A percentile compares a stretch with the other conserved stretches of the same genome.
phyloP scores from a whole-genome alignment of 352 stramenopile genomes.

The Phytophthora pisi region DNA sequence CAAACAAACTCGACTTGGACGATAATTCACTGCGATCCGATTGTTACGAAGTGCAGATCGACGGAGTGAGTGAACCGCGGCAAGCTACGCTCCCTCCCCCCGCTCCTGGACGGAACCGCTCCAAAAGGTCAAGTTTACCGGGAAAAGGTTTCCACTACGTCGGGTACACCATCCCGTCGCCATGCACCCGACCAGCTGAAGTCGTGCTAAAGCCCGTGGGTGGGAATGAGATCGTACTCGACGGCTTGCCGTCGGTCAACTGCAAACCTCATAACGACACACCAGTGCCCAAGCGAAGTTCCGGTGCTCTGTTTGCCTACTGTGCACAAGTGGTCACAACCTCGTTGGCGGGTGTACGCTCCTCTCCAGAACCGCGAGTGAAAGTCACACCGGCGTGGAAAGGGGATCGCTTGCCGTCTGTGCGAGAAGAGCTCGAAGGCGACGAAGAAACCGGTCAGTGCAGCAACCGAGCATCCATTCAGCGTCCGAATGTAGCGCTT shows the following conservation, averaged over 20 bases:
- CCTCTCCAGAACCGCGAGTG: conserved; percentile 23
- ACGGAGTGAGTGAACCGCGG: conserved; percentile 4
- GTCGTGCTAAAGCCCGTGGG: conserved; percentile 2
- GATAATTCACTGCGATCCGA: not conserved
- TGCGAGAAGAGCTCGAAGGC: conserved; percentile 18
- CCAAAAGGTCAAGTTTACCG: conserved; percentile 16
- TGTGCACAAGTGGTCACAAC: conserved; percentile 49
- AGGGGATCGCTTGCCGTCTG: conserved; percentile 13
- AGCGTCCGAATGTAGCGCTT: conserved; percentile 19
- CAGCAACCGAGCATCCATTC: not conserved
- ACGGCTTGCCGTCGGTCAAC: conserved; percentile 12
- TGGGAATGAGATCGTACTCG: conserved; percentile 15
- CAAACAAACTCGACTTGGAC: conserved; percentile 5
- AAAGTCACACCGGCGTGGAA: conserved; percentile 51
- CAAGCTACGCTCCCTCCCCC: conserved; percentile 13
- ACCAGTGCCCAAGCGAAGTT: conserved; percentile 30
- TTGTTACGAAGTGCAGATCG: conserved; percentile 5
- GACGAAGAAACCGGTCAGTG: conserved; percentile 35
- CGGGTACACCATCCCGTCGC: conserved; percentile 11
- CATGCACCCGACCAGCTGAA: conserved; percentile 6
- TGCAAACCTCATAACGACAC: conserved; percentile 9
- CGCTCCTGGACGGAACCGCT: conserved; percentile 21
- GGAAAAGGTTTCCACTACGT: conserved; percentile 27
- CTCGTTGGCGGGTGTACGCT: conserved; percentile 22
- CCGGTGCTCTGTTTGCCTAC: conserved; percentile 42